Percentiles rank a stretch among this genome's conserved stretches.
phyloP scores from a whole-genome alignment of 108 stramenopile genomes.

The Stephanodiscus triporus region DNA sequence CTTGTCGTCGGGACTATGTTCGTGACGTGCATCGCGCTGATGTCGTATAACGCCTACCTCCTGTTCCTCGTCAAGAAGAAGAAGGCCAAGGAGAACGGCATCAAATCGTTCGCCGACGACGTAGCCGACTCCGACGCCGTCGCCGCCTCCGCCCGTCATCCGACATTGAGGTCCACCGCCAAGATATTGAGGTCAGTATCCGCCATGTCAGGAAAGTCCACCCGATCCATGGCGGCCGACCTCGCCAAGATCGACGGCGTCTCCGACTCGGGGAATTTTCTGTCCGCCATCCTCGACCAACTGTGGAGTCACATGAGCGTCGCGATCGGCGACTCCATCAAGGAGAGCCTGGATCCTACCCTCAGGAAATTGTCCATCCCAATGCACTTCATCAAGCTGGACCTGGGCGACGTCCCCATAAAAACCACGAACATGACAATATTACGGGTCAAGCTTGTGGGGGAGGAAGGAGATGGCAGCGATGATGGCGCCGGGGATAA shows the following conservation, averaged over 20 bases:
- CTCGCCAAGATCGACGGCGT: conserved; percentile 2
- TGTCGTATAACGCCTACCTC: too few species aligned
- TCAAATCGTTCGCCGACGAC: too few species aligned
- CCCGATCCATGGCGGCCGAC: neutral
- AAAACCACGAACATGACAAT: conserved; percentile 61
- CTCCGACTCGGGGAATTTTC: conserved; percentile 22
- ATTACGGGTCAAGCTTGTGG: conserved; percentile 36
- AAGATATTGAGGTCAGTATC: too few species aligned
- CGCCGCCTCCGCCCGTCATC: too few species aligned
- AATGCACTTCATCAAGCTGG: conserved; percentile 68
- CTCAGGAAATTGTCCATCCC: conserved; percentile 56
- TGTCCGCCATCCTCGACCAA: conserved; percentile 53
- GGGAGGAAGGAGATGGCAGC: neutral
- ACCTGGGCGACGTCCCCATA: conserved; percentile 71
- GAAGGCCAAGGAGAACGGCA: too few species aligned
- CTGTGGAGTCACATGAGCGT: conserved; percentile 61
- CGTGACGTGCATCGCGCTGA: too few species aligned
- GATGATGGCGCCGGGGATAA: neutral
- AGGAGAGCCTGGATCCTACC: conserved; percentile 59
- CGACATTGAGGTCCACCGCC: too few species aligned
- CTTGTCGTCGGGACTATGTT: too few species aligned
- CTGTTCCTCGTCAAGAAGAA: too few species aligned
- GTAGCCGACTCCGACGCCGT: too few species aligned
- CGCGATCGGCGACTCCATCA: conserved; percentile 51
- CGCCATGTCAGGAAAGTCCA: too few species aligned